Evolutionary conservation across 192 early-diverging fungal species (phyloP).

Genomic region (Coemansia sp.): DNA sequence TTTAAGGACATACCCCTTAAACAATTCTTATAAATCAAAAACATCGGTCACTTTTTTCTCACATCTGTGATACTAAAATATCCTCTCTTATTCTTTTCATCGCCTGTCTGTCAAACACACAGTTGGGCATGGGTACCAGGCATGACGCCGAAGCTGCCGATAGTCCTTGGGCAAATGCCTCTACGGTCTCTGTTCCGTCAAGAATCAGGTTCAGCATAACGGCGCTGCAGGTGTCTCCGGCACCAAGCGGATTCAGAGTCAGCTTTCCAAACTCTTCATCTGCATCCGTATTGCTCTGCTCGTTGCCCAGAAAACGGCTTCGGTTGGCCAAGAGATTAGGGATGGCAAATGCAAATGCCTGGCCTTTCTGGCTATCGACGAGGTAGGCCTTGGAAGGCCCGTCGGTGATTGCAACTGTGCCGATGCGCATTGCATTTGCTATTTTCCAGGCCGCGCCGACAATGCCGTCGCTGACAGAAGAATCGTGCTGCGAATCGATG

Average conservation of each 20-base stretch:
- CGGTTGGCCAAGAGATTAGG: conserved; percentile 24
- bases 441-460: background rate
- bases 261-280: background rate
- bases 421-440: conserved; percentile 4
- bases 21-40: background rate
- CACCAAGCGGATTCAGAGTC: conserved; percentile 43
- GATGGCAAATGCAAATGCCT: conserved; percentile 11
- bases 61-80: conserved; percentile 11
- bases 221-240: conserved; percentile 42
- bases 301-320: conserved; percentile 11
- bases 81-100: conserved; percentile 22
- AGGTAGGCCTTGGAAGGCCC: conserved; percentile 27
- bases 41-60: background rate
- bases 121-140: conserved; percentile 38
- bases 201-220: conserved; percentile 34
- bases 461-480: background rate
- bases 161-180: conserved; percentile 45
- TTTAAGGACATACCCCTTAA: too few relatives aligned
- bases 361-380: background rate
- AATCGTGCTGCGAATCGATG: background rate
- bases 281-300: background rate
- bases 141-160: conserved; percentile 49
- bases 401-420: conserved; percentile 31
- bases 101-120: conserved; percentile 20
- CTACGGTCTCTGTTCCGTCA: conserved; percentile 11